These are phyloP conservation scores for Lolium perenne DNA, from an alignment of 176 grass and related monocot species.

Conservation along the genomic window DNA sequence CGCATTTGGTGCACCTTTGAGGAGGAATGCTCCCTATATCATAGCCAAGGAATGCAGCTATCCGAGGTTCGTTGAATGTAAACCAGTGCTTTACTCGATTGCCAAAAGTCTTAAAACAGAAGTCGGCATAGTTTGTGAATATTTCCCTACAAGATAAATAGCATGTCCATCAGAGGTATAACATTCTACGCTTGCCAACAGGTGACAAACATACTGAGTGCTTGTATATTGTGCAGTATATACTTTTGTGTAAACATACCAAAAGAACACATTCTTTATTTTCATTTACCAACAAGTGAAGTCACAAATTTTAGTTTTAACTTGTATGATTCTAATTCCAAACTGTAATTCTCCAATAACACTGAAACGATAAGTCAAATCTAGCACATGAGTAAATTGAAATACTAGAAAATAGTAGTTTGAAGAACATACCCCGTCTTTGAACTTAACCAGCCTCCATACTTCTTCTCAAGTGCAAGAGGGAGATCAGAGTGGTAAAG, in stretches of 20 bases:
- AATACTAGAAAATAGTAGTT: background rate
- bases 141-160: constrained; percentile 50
- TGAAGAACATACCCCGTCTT: constrained; percentile 60
- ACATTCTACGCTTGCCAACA: constrained; percentile 19
- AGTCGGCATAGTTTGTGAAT: constrained; percentile 66
- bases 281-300: background rate
- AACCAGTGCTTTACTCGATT: no score
- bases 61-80: constrained; percentile 49
- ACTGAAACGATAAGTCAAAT: background rate
- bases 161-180: background rate
- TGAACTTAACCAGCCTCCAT: constrained; percentile 38
- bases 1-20: constrained; percentile 49
- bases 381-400: constrained; percentile 13
- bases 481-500: constrained; percentile 73
- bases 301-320: background rate
- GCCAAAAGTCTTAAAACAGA: constrained; percentile 64
- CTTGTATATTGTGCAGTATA: background rate
- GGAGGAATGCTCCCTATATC: constrained; percentile 52
- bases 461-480: no score
- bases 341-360: background rate
- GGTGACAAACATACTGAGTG: background rate
- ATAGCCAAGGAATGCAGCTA: constrained; percentile 58
- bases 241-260: constrained; percentile 11
- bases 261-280: background rate
- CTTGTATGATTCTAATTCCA: background rate